Base-by-base conservation (phyloP, 192 early-diverging fungal species). In the Lobosporangium transversale region DNA sequence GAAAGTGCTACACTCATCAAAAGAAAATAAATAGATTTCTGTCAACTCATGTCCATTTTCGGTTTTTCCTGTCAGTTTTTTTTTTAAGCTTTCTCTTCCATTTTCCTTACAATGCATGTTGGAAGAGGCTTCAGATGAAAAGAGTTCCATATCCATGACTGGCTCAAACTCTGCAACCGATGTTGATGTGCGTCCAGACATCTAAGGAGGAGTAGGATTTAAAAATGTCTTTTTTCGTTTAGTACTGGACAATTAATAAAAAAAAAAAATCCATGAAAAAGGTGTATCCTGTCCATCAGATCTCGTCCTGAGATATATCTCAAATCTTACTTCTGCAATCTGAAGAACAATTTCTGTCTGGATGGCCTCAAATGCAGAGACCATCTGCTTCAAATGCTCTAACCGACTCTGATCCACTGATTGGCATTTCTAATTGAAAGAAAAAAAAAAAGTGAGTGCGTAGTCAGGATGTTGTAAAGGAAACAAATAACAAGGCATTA, bases 271-370 rank as follows among this genome's bases (percentile, higher is more conserved):
- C n/a, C n/a, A n/a, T n/a, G n/a, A n/a, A n/a, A n/a, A n/a, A n/a
- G n/a, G n/a, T n/a, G n/a, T n/a, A n/a, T n/a, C n/a, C n/a, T n/a
- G n/a, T n/a, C n/a, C n/a, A n/a, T n/a, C n/a, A n/a, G n/a, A 27
- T 42, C 36, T 42, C 23, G 3, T 31, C 20, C 33, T 20, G 12
- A 23, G n/a, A 49, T 23, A 40, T 7, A 10, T 26, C 11, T 20
- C 0, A 8, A 27, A 32, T 33, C 32, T n/a, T 79, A 80, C 80
- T 56, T 73, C 68, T 20, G 49, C 66, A 14, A 73, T 53, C 53
- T 65, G 70, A 40, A 74, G 55, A 30, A 35, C 70, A 20, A 53
- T 58, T 49, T 82, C 80, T 29, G 48, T 68, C 37, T 82, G 80
- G 5, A 73, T 62, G 5, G 75, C 57, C 51, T 82, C 80, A 47